These are phyloP conservation scores for Xylaria multiplex DNA, from an alignment of 2,329 filamentous ascomycete species.

Conservation along the genomic window DNA sequence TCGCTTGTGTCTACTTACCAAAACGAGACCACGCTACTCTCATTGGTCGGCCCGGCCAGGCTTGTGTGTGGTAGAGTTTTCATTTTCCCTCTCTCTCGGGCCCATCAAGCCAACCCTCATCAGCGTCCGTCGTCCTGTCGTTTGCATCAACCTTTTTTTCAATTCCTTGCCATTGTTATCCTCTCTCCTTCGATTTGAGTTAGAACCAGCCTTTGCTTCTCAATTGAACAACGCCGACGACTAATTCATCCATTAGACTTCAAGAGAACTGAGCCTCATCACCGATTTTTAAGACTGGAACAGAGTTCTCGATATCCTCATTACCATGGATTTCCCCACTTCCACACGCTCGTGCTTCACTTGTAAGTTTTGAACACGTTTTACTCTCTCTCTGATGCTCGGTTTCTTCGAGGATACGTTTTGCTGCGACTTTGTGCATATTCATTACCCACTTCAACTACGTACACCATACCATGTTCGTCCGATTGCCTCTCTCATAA, in stretches of 20 bases:
- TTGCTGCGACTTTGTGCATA: conserved; percentile 12
- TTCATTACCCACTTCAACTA: conserved; percentile 2
- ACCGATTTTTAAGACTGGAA: conserved; percentile 12
- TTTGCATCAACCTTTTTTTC: conserved; percentile 17
- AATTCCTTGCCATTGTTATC: conserved; percentile 7
- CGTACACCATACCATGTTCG: conserved; percentile 9
- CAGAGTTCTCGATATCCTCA: conserved; percentile 23
- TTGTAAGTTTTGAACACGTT: conserved; percentile 52
- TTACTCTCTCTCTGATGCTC: conserved; percentile 18
- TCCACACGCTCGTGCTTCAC: conserved; percentile 62
- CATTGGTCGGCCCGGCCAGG: conserved; percentile 31
- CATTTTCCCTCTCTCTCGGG: conserved; percentile 28
- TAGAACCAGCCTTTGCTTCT: not conserved
- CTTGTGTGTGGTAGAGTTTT: conserved; percentile 36
- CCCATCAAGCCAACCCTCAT: conserved; percentile 22
- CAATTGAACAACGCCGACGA: conserved; percentile 25
- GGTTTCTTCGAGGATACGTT: conserved; percentile 10
- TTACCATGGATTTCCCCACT: conserved; percentile 57
- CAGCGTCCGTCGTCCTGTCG: conserved; percentile 18
- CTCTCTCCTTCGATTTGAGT: conserved; percentile 8
- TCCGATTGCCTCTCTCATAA: not conserved
- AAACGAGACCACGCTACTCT: conserved; percentile 30
- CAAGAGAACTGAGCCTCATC: conserved; percentile 13
- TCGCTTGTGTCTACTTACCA: conserved; percentile 24
- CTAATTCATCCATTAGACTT: conserved; percentile 19